Conservation (phyloP, 2,329 filamentous ascomycete species). For the Didymosphaeria variabile region DNA sequence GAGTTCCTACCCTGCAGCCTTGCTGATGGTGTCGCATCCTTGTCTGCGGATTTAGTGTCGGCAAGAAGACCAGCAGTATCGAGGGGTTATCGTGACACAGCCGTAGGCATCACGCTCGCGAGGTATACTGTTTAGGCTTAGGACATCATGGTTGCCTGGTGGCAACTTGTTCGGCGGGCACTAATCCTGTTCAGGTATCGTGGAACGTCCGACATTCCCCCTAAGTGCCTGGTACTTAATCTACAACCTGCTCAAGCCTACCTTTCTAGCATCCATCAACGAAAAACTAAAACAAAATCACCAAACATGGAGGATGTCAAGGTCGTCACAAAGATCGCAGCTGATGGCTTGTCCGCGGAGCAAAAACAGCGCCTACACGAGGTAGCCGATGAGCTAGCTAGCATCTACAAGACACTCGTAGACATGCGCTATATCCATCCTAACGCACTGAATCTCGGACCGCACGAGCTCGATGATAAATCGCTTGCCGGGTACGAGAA, state of each 20-base stretch:
- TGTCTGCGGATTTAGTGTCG: too few relatives aligned
- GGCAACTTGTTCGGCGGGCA: not conserved
- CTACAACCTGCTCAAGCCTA: not conserved
- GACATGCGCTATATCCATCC: constrained; percentile 23
- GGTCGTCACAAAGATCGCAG: not conserved
- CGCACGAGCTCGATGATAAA: constrained; percentile 10
- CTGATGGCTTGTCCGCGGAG: not conserved
- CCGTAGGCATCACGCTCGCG: not conserved
- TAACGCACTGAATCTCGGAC: constrained; percentile 16
- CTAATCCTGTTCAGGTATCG: not conserved
- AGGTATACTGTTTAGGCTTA: not conserved
- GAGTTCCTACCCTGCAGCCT: too few relatives aligned
- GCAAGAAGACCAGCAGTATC: too few relatives aligned
- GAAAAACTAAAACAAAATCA: not conserved
- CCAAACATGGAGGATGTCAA: not conserved
- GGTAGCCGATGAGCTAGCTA: constrained; percentile 13
- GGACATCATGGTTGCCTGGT: not conserved
- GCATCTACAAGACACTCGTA: constrained; percentile 22
- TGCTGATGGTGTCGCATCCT: too few relatives aligned
- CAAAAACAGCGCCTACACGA: constrained; percentile 11
- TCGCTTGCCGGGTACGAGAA: not conserved
- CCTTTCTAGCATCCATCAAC: not conserved
- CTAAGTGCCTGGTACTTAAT: not conserved
- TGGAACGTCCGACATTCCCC: not conserved
- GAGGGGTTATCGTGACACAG: not conserved